Base-by-base conservation (phyloP, 257 asterid species). In the Haberlea rhodopensis region DNA sequence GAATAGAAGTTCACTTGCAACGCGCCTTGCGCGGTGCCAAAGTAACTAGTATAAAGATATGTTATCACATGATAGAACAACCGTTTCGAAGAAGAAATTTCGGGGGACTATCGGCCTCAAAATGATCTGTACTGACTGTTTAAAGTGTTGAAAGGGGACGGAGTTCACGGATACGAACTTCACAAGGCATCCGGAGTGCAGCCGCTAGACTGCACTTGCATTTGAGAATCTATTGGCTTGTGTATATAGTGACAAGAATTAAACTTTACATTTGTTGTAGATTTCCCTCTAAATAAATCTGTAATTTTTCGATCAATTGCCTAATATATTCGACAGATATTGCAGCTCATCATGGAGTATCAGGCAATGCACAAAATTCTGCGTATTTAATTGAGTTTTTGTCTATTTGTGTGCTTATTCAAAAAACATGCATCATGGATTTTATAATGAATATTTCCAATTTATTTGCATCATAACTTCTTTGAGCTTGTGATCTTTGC, bases 41-140 rank as follows among this genome's bases (percentile, higher is more conserved):
- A n/a, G n/a, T n/a, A n/a, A 29, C 10, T 5, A 20, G 70, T n/a
- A n/a, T n/a, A n/a, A n/a, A n/a, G 60, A 67, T 7, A 11, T 31
- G 20, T 18, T 1, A 2, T 53, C 11, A 57, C 66, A 25, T 62
- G 34, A 61, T 3, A 37, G 49, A 61, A 60, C 26, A 34, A 54
- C n/a, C 15, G 66, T 48, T 22, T n/a, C 16, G 13, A 1, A 28
- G 6, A 5, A 32, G 21, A 71, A 26, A 11, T 18, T 22, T 53
- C 56, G 48, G 31, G n/a, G 23, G 55, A 24, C 11, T 27, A 25
- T 22, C 48, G 0, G 18, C 53, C 19, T 23, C 37, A 55, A 55
- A 6, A 22, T 11, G 48, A 51, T 2, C 3, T 6, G n/a, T n/a
- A 28, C 32, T 28, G 32, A 28, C 3, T 28, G 3, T 32, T 32